A percentile compares a stretch with the other conserved stretches of the same genome.
These are phyloP conservation scores for Ganoderma leucocontextum DNA, from an alignment of 1,284 basidiomycete species.

Conservation along the genomic window DNA sequence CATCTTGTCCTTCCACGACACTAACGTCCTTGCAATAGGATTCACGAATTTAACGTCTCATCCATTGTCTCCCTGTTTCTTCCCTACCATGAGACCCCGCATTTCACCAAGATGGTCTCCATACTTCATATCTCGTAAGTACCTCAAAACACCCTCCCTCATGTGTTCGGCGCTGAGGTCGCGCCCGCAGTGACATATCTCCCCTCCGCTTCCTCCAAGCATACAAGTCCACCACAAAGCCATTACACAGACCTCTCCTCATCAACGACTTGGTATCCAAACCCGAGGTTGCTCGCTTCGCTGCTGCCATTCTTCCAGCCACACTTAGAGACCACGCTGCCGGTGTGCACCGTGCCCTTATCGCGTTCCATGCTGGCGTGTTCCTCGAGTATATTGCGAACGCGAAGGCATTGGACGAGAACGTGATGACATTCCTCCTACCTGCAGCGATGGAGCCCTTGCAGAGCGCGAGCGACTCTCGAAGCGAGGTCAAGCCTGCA, in stretches of 20 bases:
- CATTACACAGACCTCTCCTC: slow-evolving; percentile 72
- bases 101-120: slow-evolving; percentile 93
- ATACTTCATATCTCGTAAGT: slow-evolving; percentile 82
- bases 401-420: slow-evolving; percentile 64
- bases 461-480: slow-evolving; percentile 42
- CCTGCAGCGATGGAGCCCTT: slow-evolving; percentile 69
- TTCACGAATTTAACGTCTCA: slow-evolving; percentile 93
- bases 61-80: slow-evolving; percentile 86
- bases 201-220: slow-evolving; percentile 76
- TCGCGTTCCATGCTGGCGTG: slow-evolving; percentile 87
- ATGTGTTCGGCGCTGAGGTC: neutral
- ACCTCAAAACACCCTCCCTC: slow-evolving; percentile 12
- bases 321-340: slow-evolving; percentile 58
- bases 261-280: slow-evolving; percentile 78
- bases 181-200: slow-evolving; percentile 49
- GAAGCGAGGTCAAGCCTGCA: slow-evolving; percentile 29
- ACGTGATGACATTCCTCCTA: slow-evolving; percentile 65
- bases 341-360: slow-evolving; percentile 72
- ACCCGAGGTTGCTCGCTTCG: slow-evolving; percentile 78
- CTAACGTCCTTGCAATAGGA: slow-evolving; percentile 53
- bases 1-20: neutral
- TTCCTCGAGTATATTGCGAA: slow-evolving; percentile 83
- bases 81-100: slow-evolving; percentile 94
- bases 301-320: slow-evolving; percentile 68
- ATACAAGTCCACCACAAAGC: slow-evolving; percentile 78